Evolutionary conservation across 2,329 filamentous ascomycete genomes (phyloP).

Genomic region (Nemania sp.): DNA sequence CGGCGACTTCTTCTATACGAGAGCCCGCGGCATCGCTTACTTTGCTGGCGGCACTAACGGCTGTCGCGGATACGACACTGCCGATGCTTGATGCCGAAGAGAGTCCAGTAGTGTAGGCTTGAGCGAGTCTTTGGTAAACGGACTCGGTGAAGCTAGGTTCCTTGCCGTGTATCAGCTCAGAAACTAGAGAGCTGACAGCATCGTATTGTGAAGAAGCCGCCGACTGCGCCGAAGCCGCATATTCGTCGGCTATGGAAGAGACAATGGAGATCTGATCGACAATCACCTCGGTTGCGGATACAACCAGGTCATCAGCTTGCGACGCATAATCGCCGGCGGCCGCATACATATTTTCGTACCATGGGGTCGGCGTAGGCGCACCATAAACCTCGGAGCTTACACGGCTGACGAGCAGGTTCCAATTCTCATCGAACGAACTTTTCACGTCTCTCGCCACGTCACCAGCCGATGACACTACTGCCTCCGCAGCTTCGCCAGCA

Average conservation of each 20-base stretch:
- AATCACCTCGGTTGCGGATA: constrained; percentile 39
- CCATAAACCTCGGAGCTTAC: constrained; percentile 74
- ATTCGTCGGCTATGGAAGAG: constrained; percentile 51
- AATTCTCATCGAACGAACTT: constrained; percentile 54
- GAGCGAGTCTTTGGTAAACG: constrained; percentile 72
- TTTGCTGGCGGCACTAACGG: constrained; percentile 34
- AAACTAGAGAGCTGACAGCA: constrained; percentile 72
- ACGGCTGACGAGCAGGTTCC: constrained; percentile 65
- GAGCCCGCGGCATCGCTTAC: constrained; percentile 34
- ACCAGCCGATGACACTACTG: constrained; percentile 51
- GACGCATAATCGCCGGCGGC: constrained; percentile 48
- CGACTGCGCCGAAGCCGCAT: constrained; percentile 65
- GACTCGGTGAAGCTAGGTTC: constrained; percentile 83
- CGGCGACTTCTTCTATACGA: constrained; percentile 27
- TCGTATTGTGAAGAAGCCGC: constrained; percentile 68
- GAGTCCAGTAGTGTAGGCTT: constrained; percentile 71
- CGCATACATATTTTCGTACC: constrained; percentile 53
- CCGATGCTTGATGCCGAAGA: constrained; percentile 55
- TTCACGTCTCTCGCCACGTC: constrained; percentile 48
- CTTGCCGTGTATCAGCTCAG: constrained; percentile 75
- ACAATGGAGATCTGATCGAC: constrained; percentile 32
- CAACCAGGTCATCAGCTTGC: constrained; percentile 37
- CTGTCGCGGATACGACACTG: constrained; percentile 42
- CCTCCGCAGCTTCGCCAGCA: constrained; percentile 54
- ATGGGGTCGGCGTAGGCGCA: constrained; percentile 62